Evolutionary conservation across 1,284 basidiomycete genomes (phyloP).

Genomic region (Irpex sp.): DNA sequence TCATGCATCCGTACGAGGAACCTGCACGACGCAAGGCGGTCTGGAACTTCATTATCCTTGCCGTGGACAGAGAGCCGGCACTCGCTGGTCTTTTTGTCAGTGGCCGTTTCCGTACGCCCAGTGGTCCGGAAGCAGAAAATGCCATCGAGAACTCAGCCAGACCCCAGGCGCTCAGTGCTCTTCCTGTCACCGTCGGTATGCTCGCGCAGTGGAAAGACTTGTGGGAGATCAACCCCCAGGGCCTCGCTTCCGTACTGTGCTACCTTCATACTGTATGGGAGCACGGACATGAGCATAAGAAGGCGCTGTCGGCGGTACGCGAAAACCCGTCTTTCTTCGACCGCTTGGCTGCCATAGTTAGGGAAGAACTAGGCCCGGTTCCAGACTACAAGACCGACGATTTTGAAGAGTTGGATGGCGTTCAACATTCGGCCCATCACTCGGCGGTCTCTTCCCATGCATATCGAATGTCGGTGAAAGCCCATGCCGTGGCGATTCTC

Average conservation of each 20-base stretch:
- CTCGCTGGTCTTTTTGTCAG: conserved; percentile 80
- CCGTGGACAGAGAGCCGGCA: conserved; percentile 86
- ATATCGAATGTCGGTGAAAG: conserved; percentile 72
- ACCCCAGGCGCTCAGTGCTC: conserved; percentile 44
- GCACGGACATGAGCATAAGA: conserved; percentile 75
- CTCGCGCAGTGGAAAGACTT: conserved; percentile 67
- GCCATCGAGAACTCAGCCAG: conserved; percentile 22
- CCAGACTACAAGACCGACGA: conserved; percentile 58
- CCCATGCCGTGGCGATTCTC: conserved; percentile 70
- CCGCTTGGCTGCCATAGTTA: conserved; percentile 55
- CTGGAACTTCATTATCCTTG: conserved; percentile 82
- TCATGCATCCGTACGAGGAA: conserved; percentile 71
- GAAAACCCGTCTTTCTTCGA: conserved; percentile 62
- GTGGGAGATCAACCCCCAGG: conserved; percentile 73
- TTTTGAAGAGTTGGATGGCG: conserved; percentile 44
- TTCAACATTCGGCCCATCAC: conserved; percentile 55
- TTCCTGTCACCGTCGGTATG: conserved; percentile 64
- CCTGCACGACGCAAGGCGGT: conserved; percentile 65
- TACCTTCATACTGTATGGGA: conserved; percentile 85
- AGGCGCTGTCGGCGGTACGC: conserved; percentile 53
- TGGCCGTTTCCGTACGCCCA: conserved; percentile 58
- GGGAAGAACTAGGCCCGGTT: conserved; percentile 60
- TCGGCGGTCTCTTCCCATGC: conserved; percentile 59
- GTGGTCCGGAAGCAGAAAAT: conserved; percentile 36
- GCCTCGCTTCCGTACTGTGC: conserved; percentile 72